Evolutionary conservation across 306 rosid species (phyloP), one percentile per base, ranked within the genome.

Genomic region (Argentina anserina): DNA sequence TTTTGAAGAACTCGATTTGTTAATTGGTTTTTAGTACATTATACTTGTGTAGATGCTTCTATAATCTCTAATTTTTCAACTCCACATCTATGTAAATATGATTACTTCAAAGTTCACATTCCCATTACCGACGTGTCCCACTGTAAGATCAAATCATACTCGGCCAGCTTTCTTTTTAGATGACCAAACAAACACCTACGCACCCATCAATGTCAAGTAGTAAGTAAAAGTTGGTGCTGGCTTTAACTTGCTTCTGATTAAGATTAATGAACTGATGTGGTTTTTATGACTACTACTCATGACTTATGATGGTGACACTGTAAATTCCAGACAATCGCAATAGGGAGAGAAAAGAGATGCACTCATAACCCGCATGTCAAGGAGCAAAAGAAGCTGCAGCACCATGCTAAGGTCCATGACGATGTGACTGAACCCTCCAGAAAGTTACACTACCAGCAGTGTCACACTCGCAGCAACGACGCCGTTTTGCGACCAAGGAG

Each of bases 361-460:
- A 59, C 72, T 39, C 83, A 66, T 17, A 72, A 37, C 64, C 26
- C 77, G 41, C 77, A 69, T 21, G 80, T 63, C 11, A 86, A 77
- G 82, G 87, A 72, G 34, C 84, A 47, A 47, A 53, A 69, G 75
- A 84, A 71, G 73, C 84, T 78, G 56, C 86, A 56, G 9, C 62
- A 56, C 6, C 62, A 76, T 3, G 86, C 86, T 15, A 85, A 78
- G 65, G 86, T 82, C 72, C 81, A 79, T 6, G 86, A 84, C 53
- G 87, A 90, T 84, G 90, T 85, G 68, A 80, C 83, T 75, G 87
- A 85, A 69, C 86, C 78, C 69, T 59, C 83, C 75, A 78, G 79
- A 9, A 82, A 85, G 40, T 14, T 60, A 62, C 76, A 52, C 15
- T 10, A 53, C 69, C 21, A 49, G 12, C 43, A 28, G 31, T 53